phyloP scores from a whole-genome alignment of 2,329 filamentous ascomycete genomes.

The Teratosphaeria destructans region DNA sequence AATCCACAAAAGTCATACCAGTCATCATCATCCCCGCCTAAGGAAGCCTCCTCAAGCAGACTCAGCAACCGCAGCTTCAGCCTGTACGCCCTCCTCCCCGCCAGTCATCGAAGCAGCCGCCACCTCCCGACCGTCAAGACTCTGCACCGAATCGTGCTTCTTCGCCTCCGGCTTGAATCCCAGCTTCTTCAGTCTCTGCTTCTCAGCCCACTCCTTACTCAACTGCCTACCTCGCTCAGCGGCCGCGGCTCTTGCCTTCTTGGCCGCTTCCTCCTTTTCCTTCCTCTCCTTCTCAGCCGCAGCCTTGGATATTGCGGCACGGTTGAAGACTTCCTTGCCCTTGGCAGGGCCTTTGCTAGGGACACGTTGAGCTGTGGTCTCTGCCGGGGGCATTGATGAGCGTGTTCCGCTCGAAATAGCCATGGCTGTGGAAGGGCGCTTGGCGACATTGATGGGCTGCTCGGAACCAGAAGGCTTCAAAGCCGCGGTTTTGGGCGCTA shows the following conservation, averaged over 20 bases:
- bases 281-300: slow-evolving; percentile 30
- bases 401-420: neutral
- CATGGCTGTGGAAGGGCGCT: slow-evolving; percentile 9
- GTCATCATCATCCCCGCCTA: neutral
- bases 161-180: slow-evolving; percentile 2
- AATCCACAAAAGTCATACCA: neutral
- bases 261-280: slow-evolving; percentile 40
- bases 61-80: neutral
- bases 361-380: slow-evolving; percentile 3
- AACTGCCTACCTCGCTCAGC: slow-evolving; percentile 35
- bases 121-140: neutral
- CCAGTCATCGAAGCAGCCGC: neutral
- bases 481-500: slow-evolving; percentile 3
- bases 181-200: slow-evolving; percentile 30
- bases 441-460: slow-evolving; percentile 6
- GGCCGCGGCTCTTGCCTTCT: slow-evolving; percentile 35
- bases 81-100: neutral
- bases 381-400: neutral
- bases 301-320: slow-evolving; percentile 32
- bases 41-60: neutral
- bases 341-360: slow-evolving; percentile 25
- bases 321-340: slow-evolving; percentile 37
- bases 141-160: slow-evolving; percentile 3
- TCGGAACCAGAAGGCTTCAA: slow-evolving; percentile 5
- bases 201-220: slow-evolving; percentile 41